Base-by-base conservation (phyloP, 495 filamentous ascomycete species). In the Bryoglossum gracile region DNA sequence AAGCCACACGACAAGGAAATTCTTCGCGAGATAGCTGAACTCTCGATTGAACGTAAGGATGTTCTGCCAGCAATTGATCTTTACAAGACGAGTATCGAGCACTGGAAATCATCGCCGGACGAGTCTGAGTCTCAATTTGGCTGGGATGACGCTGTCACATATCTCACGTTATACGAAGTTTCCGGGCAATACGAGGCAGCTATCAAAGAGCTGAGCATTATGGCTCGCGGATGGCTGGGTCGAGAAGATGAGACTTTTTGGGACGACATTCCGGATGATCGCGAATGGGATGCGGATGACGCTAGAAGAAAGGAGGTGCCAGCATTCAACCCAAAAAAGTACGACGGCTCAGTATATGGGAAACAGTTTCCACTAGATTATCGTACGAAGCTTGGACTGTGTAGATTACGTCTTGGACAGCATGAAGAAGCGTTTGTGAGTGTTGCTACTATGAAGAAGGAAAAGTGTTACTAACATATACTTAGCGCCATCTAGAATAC, bases 241-340 rank as follows among this genome's bases (percentile, higher is more conserved):
- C 81, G 92, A 21, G 68, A 71, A 25, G 68, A 73, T 13, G 94
- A 97, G 58, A 60, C 46, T 10, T 88, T 80, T 57, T 98, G 92
- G 92, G 84, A 95, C 45, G 60, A 73, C n/a, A 74, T 78, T 53
- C 71, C 77, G 5, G 89, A 97, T 60, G 92, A 98, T 64, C 76
- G 89, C 48, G 92, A 98, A 69, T 98, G 88, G 86, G 92, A 98
- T 59, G 54, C 75, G 3, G 75, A 80, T 22, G 78, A 90, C 66
- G 71, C 73, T 2, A 81, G 86, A 24, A 76, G 89, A 32, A 30
- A 28, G 5, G 69, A 68, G 28, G 72, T 79, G 24, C 67, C 76
- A 11, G 66, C 74, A 19, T 72, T 72, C 32, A 61, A 66, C 19
- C 51, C 65, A 1, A 75, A 75, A 4, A 59, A 63, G 44, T 83